Conservation (phyloP, 2,329 filamentous ascomycete species). For the Penicillium sp. region DNA sequence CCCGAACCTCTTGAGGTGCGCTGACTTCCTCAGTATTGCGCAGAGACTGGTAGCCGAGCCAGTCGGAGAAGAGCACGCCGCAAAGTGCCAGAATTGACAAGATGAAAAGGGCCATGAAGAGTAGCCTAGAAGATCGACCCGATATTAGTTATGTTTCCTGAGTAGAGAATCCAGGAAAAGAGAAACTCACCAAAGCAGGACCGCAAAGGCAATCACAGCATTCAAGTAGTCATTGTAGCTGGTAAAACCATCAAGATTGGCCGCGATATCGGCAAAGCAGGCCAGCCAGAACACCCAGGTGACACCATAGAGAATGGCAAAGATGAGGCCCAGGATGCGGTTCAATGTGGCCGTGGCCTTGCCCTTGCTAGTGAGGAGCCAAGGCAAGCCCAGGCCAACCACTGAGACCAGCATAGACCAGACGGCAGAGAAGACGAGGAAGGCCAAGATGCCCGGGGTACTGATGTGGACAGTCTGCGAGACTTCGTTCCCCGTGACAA, state of each 20-base stretch:
- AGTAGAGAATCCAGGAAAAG: too few relatives aligned
- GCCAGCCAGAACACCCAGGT: slow-evolving; percentile 35
- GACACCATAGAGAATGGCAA: slow-evolving; percentile 25
- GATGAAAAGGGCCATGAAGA: slow-evolving; percentile 29
- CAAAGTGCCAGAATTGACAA: slow-evolving; percentile 28
- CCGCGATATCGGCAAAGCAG: slow-evolving; percentile 28
- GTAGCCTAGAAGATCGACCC: slow-evolving; percentile 17
- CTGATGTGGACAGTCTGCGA: slow-evolving; percentile 11
- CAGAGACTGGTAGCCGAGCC: slow-evolving; percentile 26
- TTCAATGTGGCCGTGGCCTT: slow-evolving; percentile 18
- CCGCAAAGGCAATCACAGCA: slow-evolving; percentile 30
- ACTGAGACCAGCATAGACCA: slow-evolving; percentile 28
- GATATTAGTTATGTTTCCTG: not conserved
- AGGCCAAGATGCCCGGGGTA: slow-evolving; percentile 21
- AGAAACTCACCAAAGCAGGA: slow-evolving; percentile 26
- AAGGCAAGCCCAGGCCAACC: slow-evolving; percentile 21
- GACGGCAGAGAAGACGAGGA: slow-evolving; percentile 25
- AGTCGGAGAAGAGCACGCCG: slow-evolving; percentile 27
- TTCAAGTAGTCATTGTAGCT: slow-evolving; percentile 17
- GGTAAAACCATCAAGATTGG: slow-evolving; percentile 6
- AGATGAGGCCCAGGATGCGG: slow-evolving; percentile 18
- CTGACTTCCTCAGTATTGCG: slow-evolving; percentile 4
- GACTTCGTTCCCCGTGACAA: slow-evolving; percentile 2
- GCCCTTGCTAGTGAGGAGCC: slow-evolving; percentile 18
- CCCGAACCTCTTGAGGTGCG: not conserved